These are phyloP conservation scores for Calendula officinalis DNA, from an alignment of 129 eudicot species.

Conservation along the genomic window DNA sequence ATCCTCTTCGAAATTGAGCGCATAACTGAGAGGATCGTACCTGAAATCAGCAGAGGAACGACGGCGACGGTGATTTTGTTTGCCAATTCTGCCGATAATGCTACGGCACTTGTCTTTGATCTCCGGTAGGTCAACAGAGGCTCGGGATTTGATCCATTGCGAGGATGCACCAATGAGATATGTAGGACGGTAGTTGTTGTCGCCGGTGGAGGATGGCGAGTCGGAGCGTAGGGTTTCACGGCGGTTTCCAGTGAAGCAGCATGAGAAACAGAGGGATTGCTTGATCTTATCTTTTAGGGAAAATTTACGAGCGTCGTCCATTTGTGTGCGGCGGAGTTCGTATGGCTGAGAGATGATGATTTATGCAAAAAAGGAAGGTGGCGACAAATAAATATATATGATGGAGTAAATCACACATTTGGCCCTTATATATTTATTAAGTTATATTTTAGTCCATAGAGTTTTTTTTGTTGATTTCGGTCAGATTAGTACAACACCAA, in stretches of 20 bases:
- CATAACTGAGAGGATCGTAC: slow-evolving; percentile 68
- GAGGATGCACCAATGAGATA: slow-evolving; percentile 22
- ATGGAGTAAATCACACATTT: neutral
- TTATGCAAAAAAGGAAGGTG: slow-evolving; percentile 22
- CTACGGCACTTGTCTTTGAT: slow-evolving; percentile 51
- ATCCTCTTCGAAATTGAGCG: slow-evolving; percentile 66
- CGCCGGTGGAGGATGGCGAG: slow-evolving; percentile 8
- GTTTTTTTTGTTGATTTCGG: neutral
- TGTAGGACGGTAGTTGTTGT: slow-evolving; percentile 29
- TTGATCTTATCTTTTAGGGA: slow-evolving; percentile 48
- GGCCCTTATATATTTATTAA: neutral
- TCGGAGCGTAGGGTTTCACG: slow-evolving; percentile 31
- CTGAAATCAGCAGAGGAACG: slow-evolving; percentile 50
- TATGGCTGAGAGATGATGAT: slow-evolving; percentile 19
- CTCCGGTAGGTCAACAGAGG: slow-evolving; percentile 32
- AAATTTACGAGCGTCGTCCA: slow-evolving; percentile 29
- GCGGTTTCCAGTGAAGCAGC: slow-evolving; percentile 45
- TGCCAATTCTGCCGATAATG: slow-evolving; percentile 27
- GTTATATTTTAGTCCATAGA: neutral
- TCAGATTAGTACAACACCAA: too few relatives aligned
- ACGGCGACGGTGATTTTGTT: slow-evolving; percentile 36
- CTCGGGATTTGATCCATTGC: slow-evolving; percentile 37
- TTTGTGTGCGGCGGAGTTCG: slow-evolving; percentile 29
- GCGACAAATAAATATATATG: slow-evolving; percentile 18
- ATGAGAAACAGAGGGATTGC: slow-evolving; percentile 45